Evolutionary conservation across 2,329 filamentous ascomycete genomes (phyloP), one percentile per base, ranked within the genome.

Genomic region (Penicillium sp.): DNA sequence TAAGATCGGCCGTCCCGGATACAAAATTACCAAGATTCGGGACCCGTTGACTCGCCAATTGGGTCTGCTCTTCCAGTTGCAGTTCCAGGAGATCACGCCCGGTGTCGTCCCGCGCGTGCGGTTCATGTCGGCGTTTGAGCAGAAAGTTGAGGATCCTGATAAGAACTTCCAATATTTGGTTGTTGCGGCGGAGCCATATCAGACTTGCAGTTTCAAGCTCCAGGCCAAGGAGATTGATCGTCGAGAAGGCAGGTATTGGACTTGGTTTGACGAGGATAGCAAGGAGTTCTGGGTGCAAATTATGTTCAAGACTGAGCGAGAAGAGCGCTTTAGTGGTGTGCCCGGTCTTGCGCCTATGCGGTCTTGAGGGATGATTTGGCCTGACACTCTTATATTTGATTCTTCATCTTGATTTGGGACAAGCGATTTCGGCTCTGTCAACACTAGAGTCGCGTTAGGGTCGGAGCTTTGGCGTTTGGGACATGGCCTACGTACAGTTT

Each of bases 201-300:
- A 99, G 86, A 98, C 93, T 2, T 96, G 94, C 76, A 92, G 87
- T 4, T 98, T 99, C 78, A 99, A 99, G 83, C 83, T 99, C 58
- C 95, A 97, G 76, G 92, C 93, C 5, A 84, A 92, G 61, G 95
- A 98, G 82, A 88, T 99, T 61, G 95, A 99, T 80, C 87, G 93
- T 70, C 85, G 91, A 26, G 93, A 96, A 68, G 93, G 91, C 59
- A 86, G 89, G 71, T 95, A 93, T 78, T 99, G 94, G 85, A 90
- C 87, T 57, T 98, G 93, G 88, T 99, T 93, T 83, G 95, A 99
- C 79, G 89, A 90, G 62, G 95, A 99, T 76, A 88, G 89, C 65
- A 97, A 96, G 83, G 94, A 98, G 81, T 99, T 96, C 75, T 98
- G 93, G 92, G 86, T 97, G 43, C 95, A 98, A 82, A 85, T 99